Conservation (phyloP, 805 yeast species). For the Metschnikowia picachoensis region DNA sequence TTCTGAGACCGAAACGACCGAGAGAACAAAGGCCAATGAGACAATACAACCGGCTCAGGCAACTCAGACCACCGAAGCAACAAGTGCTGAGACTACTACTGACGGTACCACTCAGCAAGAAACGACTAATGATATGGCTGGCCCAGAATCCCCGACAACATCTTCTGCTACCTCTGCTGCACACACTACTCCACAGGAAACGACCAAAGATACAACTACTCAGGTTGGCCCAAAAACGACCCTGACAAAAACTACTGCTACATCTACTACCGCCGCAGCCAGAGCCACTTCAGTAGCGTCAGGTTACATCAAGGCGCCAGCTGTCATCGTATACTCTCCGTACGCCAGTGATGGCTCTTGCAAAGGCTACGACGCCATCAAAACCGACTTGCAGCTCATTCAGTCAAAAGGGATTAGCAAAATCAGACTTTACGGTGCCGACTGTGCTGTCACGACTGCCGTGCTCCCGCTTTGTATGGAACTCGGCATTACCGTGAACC, state of each 20-base stretch:
- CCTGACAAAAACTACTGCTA: conserved; percentile 5
- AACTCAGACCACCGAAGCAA: conserved; percentile 13
- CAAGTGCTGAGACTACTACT: conserved; percentile 7
- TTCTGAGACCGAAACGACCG: not conserved
- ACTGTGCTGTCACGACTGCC: conserved; percentile 66
- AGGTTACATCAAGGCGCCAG: conserved; percentile 41
- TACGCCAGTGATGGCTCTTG: conserved; percentile 67
- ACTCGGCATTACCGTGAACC: conserved; percentile 71
- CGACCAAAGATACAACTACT: too few relatives aligned
- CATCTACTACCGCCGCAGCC: conserved; percentile 14
- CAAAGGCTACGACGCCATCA: conserved; percentile 53
- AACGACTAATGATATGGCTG: too few relatives aligned
- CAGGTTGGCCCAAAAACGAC: not conserved
- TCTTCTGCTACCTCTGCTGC: too few relatives aligned
- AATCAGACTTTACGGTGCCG: conserved; percentile 82
- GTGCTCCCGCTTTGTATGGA: conserved; percentile 56
- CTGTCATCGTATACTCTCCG: conserved; percentile 72
- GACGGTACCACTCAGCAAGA: too few relatives aligned
- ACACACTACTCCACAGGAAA: too few relatives aligned
- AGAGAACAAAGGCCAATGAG: not conserved
- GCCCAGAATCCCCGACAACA: too few relatives aligned
- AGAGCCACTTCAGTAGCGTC: conserved; percentile 10
- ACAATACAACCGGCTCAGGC: not conserved
- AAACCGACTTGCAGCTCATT: conserved; percentile 57
- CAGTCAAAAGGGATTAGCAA: conserved; percentile 56